phyloP scores from a whole-genome alignment of 768 basidiomycete genomes.

The Mycena galopus region DNA sequence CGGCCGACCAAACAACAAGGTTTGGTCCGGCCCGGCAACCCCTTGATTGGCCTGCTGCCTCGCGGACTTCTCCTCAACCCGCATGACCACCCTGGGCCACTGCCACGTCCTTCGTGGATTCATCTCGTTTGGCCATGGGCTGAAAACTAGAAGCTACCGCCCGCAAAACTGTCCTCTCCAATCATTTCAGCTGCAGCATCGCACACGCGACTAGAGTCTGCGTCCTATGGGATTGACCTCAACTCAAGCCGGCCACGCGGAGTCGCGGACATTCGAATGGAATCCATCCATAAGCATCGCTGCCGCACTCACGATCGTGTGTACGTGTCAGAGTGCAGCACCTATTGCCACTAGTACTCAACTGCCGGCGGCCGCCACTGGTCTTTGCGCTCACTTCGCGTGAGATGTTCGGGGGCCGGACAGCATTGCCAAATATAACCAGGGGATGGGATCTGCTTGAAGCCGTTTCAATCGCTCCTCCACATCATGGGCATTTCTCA shows the following conservation, averaged over 20 bases:
- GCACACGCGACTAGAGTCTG: not conserved
- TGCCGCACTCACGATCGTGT: not conserved
- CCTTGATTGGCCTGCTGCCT: not conserved
- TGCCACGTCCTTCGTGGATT: not conserved
- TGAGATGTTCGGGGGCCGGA: no score
- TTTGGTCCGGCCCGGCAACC: no score
- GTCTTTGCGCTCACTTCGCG: no score
- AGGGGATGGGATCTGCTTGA: not conserved
- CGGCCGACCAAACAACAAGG: no score
- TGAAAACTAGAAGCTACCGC: conserved; percentile 1
- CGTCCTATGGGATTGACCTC: not conserved
- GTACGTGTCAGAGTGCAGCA: conserved; percentile 8
- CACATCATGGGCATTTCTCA: conserved; percentile 11
- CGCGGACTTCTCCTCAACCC: not conserved
- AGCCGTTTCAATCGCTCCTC: not conserved
- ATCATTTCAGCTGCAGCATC: conserved; percentile 1
- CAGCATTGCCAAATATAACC: not conserved
- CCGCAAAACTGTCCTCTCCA: conserved; percentile 1
- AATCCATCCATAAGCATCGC: not conserved
- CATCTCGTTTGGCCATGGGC: not conserved
- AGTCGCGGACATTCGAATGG: not conserved
- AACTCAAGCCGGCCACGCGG: conserved; percentile 2
- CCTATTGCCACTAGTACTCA: not conserved
- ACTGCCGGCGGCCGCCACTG: no score
- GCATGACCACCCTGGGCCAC: conserved; percentile 2